These are phyloP conservation scores for Zizania palustris DNA, from an alignment of 202 grass and related monocot species.

Conservation along the genomic window DNA sequence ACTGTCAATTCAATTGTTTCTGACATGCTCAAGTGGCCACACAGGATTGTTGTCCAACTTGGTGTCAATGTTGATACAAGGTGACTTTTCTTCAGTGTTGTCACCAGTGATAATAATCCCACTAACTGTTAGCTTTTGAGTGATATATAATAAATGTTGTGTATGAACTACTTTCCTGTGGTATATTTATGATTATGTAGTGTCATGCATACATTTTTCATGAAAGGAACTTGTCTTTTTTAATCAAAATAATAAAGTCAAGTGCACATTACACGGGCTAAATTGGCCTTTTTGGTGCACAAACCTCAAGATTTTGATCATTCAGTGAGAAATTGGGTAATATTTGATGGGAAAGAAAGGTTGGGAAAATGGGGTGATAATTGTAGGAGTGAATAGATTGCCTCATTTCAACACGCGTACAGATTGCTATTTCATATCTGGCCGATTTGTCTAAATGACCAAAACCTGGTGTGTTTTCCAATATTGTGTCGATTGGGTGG, in stretches of 20 bases:
- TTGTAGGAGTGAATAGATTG: slow-evolving; percentile 10
- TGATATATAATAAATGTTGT: not conserved
- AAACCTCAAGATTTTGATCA: not conserved
- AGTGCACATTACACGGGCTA: not conserved
- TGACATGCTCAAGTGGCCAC: slow-evolving; percentile 98
- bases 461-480: not conserved
- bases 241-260: not conserved
- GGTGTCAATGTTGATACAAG: slow-evolving; percentile 78
- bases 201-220: not conserved
- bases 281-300: not conserved
- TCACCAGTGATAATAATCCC: not conserved
- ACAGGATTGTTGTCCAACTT: slow-evolving; percentile 86
- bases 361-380: not conserved
- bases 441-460: not conserved
- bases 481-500: too few species aligned
- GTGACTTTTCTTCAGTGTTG: slow-evolving; percentile 49
- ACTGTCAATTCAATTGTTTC: slow-evolving; percentile 89
- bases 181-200: slow-evolving; percentile 6
- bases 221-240: not conserved
- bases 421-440: not conserved
- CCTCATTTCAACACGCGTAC: not conserved
- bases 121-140: not conserved
- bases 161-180: slow-evolving; percentile 18
- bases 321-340: not conserved
- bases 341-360: not conserved